phyloP scores from a whole-genome alignment of 2,329 filamentous ascomycete species.

The Colletotrichum sp. region DNA sequence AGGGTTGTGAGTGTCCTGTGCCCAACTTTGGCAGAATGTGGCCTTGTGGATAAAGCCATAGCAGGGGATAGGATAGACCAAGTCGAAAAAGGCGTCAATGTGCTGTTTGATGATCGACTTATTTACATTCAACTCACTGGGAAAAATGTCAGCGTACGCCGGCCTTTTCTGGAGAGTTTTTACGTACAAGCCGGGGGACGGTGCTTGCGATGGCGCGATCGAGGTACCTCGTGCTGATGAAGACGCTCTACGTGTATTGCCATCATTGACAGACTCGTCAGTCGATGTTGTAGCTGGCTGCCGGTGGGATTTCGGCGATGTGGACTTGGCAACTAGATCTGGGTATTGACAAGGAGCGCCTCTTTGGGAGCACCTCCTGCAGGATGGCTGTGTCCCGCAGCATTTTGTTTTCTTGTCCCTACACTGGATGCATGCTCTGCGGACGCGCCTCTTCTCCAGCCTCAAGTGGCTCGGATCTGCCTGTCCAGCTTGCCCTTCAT shows the following conservation, averaged over 20 bases:
- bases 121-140: background rate
- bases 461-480: background rate
- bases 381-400: constrained; percentile 5
- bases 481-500: background rate
- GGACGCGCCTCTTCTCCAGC: constrained; percentile 12
- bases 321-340: background rate
- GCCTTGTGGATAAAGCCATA: constrained; percentile 16
- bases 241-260: background rate
- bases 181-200: background rate
- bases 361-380: background rate
- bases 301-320: background rate
- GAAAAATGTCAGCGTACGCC: background rate
- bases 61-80: constrained; percentile 14
- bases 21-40: constrained; percentile 14
- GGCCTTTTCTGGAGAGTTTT: background rate
- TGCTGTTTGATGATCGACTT: constrained; percentile 15
- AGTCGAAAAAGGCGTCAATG: constrained; percentile 16
- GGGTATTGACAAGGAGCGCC: constrained; percentile 10
- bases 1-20: constrained; percentile 3
- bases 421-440: constrained; percentile 10
- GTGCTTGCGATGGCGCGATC: background rate
- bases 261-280: background rate
- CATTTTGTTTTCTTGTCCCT: constrained; percentile 17
- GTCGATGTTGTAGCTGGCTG: background rate
- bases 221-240: background rate